Percentiles rank a stretch among this genome's conserved stretches.
Evolutionary conservation across 1,284 basidiomycete genomes (phyloP).

Genomic region (Fomitopsis pinicola): DNA sequence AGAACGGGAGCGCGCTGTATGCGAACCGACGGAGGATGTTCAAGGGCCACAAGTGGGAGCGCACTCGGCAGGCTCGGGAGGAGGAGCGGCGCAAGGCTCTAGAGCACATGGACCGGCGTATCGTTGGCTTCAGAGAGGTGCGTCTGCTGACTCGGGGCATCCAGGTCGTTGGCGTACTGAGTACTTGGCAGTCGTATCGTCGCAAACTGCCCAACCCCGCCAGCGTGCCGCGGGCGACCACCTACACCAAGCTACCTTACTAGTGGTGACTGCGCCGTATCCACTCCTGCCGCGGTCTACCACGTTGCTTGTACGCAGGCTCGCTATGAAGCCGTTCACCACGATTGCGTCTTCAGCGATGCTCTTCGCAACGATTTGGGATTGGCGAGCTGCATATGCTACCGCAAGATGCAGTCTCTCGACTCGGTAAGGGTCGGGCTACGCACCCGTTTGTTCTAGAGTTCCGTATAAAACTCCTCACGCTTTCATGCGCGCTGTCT

Average conservation of each 20-base stretch:
- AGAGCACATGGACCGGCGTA: constrained; percentile 62
- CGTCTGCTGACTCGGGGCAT: constrained; percentile 25
- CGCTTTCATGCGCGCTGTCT: too few relatives aligned
- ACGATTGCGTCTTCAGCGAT: too few relatives aligned
- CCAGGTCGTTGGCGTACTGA: neutral
- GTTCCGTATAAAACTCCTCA: too few relatives aligned
- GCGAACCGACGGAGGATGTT: constrained; percentile 76
- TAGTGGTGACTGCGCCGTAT: neutral
- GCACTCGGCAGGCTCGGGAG: constrained; percentile 40
- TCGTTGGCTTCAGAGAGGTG: constrained; percentile 61
- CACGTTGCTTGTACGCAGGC: neutral
- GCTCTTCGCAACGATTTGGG: too few relatives aligned
- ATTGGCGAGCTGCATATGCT: too few relatives aligned
- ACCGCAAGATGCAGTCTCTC: too few relatives aligned
- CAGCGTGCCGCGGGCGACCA: constrained; percentile 15
- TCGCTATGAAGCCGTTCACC: neutral
- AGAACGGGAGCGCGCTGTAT: constrained; percentile 61
- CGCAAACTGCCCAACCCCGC: constrained; percentile 20
- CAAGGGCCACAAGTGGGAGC: constrained; percentile 83
- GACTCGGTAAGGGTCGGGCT: neutral
- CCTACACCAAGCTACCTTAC: constrained; percentile 11
- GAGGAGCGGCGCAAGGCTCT: constrained; percentile 49
- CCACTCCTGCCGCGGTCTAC: neutral
- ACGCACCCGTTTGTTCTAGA: neutral
- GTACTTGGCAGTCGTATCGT: constrained; percentile 15